Percentiles rank a stretch among this genome's conserved stretches.
phyloP scores from a whole-genome alignment of 345 rosid species.

The Citrus cavaleriei region DNA sequence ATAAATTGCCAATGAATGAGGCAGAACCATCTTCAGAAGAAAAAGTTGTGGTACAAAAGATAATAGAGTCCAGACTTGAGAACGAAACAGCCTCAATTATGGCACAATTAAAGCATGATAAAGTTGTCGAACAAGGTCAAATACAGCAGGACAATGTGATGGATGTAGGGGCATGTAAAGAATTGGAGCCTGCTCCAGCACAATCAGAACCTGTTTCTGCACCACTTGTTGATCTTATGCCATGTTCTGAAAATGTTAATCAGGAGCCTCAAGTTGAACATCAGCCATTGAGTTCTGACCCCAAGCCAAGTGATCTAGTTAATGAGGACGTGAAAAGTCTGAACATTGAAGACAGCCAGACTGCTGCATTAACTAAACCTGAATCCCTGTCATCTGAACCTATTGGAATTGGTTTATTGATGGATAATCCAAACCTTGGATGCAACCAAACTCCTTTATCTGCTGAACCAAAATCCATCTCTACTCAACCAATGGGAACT shows the following conservation, averaged over 20 bases:
- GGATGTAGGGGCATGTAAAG: conserved; percentile 25
- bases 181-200: conserved; percentile 15
- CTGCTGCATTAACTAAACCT: conserved; percentile 20
- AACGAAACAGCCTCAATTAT: conserved; percentile 18
- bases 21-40: conserved; percentile 23
- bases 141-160: conserved; percentile 17
- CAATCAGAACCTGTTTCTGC: conserved; percentile 7
- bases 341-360: conserved; percentile 17
- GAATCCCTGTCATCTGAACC: conserved; percentile 7
- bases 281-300: conserved; percentile 26
- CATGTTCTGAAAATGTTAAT: conserved; percentile 16
- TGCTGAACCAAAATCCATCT: not conserved
- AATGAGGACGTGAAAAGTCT: conserved; percentile 17
- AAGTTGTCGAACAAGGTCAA: conserved; percentile 21
- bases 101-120: conserved; percentile 17
- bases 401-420: conserved; percentile 25
- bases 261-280: conserved; percentile 25
- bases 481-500: conserved; percentile 22
- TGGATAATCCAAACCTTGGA: conserved; percentile 8
- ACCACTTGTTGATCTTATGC: conserved; percentile 23
- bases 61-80: conserved; percentile 27
- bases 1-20: conserved; percentile 26
- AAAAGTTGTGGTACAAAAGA: conserved; percentile 8
- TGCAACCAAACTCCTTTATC: not conserved
- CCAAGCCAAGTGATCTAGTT: conserved; percentile 15